Evolutionary conservation across 208 protist species (phyloP).

Genomic region (Trypanosoma rangeli): DNA sequence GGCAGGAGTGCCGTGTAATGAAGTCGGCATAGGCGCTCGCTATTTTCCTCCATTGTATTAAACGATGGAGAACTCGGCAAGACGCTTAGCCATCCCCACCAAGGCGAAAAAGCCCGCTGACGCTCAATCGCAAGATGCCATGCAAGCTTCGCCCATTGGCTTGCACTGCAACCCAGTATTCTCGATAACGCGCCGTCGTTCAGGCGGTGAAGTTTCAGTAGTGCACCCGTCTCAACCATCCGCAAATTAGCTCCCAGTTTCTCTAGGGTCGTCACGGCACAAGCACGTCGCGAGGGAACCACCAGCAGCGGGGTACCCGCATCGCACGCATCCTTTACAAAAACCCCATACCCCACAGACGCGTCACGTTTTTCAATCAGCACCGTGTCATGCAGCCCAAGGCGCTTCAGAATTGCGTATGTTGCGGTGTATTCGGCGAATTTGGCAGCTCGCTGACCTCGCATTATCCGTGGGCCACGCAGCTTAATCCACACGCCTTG

Average conservation of each 20-base stretch:
- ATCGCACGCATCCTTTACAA: conserved; percentile 83
- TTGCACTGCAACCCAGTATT: conserved; percentile 34
- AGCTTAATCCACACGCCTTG: neutral
- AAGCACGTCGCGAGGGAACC: conserved; percentile 65
- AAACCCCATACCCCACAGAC: conserved; percentile 67
- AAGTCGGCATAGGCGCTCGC: conserved; percentile 55
- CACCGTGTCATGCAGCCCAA: conserved; percentile 77
- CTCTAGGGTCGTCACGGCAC: conserved; percentile 43
- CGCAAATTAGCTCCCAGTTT: conserved; percentile 42
- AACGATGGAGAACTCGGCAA: conserved; percentile 50
- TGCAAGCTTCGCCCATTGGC: conserved; percentile 66
- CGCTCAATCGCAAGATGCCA: conserved; percentile 81
- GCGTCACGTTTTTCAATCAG: conserved; percentile 85
- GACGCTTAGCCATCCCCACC: conserved; percentile 85
- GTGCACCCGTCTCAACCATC: conserved; percentile 4
- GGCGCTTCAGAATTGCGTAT: conserved; percentile 75
- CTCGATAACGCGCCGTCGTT: conserved; percentile 58
- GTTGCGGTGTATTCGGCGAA: conserved; percentile 87
- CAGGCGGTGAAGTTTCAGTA: conserved; percentile 12
- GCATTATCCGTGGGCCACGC: conserved; percentile 19
- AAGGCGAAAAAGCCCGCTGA: conserved; percentile 67
- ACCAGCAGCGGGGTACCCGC: conserved; percentile 75
- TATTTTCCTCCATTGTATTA: conserved; percentile 32
- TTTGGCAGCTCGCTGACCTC: conserved; percentile 57
- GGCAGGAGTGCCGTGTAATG: conserved; percentile 64